Percentiles rank a stretch among this genome's conserved stretches.
Conservation (phyloP, 768 basidiomycete species). For the Hydnum rufescens region DNA sequence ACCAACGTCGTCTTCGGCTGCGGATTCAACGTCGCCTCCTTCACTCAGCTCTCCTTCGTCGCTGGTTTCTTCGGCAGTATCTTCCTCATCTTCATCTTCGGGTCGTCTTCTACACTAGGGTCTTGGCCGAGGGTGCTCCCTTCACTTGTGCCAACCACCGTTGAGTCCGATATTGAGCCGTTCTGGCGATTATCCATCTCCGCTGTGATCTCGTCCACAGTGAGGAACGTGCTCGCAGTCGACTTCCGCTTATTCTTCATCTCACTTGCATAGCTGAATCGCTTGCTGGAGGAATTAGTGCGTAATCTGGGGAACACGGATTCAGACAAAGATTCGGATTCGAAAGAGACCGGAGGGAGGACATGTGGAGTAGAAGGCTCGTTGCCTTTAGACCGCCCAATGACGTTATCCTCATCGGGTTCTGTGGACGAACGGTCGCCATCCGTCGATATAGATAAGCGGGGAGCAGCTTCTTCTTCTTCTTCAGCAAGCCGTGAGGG, state of each 20-base stretch:
- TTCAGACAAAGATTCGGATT: constrained; percentile 61
- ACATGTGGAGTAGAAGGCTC: constrained; percentile 31
- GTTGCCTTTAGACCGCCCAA: constrained; percentile 7
- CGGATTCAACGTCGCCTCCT: constrained; percentile 27
- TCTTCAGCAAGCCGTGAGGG: neutral
- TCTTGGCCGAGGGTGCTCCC: constrained; percentile 12
- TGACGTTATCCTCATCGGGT: constrained; percentile 21
- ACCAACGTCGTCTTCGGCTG: constrained; percentile 24
- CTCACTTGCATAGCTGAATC: constrained; percentile 68
- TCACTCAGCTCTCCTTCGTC: constrained; percentile 26
- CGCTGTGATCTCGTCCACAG: constrained; percentile 94
- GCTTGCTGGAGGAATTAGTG: constrained; percentile 20
- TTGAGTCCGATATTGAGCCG: constrained; percentile 24
- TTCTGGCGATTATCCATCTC: constrained; percentile 48
- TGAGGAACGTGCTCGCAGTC: constrained; percentile 66
- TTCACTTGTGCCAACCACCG: constrained; percentile 24
- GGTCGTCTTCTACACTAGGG: constrained; percentile 14
- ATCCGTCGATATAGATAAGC: constrained; percentile 56
- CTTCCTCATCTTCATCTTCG: constrained; percentile 28
- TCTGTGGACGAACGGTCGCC: constrained; percentile 35
- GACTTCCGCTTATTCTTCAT: constrained; percentile 66
- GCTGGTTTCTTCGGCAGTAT: constrained; percentile 28
- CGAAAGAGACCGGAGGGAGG: constrained; percentile 60
- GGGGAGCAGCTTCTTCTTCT: constrained; percentile 33
- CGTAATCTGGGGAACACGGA: constrained; percentile 22